phyloP scores from a whole-genome alignment of 139 green algal species.

The Chlamydomonas asymmetrica region DNA sequence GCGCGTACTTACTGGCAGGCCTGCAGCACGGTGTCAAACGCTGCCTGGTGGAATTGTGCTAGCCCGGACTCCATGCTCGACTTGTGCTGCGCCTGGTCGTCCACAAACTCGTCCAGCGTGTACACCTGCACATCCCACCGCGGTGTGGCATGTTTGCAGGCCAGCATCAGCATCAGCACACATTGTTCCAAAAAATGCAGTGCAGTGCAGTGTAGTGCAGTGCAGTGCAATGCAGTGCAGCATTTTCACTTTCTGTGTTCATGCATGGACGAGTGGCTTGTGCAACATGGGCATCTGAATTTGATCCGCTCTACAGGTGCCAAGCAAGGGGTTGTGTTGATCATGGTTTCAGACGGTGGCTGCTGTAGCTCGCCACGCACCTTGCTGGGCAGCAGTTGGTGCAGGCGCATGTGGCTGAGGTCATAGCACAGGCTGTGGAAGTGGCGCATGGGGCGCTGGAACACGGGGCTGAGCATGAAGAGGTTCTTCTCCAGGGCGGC shows the following conservation, averaged over 20 bases:
- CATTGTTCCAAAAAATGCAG: too few relatives aligned
- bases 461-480: constrained; percentile 71
- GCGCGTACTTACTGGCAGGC: constrained; percentile 55
- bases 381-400: constrained; percentile 51
- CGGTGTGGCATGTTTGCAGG: too few relatives aligned
- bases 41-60: constrained; percentile 44
- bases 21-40: constrained; percentile 47
- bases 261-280: too few relatives aligned
- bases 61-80: constrained; percentile 30
- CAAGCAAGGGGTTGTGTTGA: too few relatives aligned
- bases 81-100: constrained; percentile 45
- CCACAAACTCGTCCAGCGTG: constrained; percentile 61
- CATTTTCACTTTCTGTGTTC: too few relatives aligned
- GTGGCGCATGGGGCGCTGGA: constrained; percentile 62
- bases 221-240: too few relatives aligned
- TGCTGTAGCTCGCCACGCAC: constrained; percentile 5
- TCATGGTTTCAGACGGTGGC: too few relatives aligned
- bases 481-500: constrained; percentile 64
- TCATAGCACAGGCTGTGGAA: constrained; percentile 64
- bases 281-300: too few relatives aligned
- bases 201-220: too few relatives aligned
- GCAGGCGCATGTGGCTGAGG: constrained; percentile 55
- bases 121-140: too few relatives aligned
- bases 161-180: too few relatives aligned
- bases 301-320: too few relatives aligned